Percentiles rank a stretch among this genome's conserved stretches.
Evolutionary conservation across 1,284 basidiomycete species (phyloP).

Genomic region (Cutaneotrichosporon sp.): DNA sequence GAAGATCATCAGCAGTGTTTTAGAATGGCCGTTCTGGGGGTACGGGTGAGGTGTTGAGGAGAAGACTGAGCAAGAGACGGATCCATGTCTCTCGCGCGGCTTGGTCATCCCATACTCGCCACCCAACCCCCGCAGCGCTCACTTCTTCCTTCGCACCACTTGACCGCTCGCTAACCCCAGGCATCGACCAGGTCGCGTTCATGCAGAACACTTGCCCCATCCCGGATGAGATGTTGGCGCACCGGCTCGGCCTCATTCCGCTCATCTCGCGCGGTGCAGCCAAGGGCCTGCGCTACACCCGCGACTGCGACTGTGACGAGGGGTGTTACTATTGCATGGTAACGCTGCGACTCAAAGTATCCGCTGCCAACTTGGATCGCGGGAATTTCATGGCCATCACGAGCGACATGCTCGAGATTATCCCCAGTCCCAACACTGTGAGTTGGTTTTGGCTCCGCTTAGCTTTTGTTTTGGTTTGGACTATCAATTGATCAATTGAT

Average conservation of each 20-base stretch:
- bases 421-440: constrained; percentile 37
- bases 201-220: constrained; percentile 88
- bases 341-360: constrained; percentile 46
- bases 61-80: no score
- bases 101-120: background rate
- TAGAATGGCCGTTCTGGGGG: no score
- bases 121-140: no score
- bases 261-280: constrained; percentile 80
- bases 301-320: constrained; percentile 55
- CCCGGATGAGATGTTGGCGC: constrained; percentile 96
- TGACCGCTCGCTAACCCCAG: constrained; percentile 53
- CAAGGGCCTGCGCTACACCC: constrained; percentile 69
- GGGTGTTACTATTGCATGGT: constrained; percentile 55
- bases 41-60: no score
- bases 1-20: no score
- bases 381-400: constrained; percentile 46
- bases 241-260: constrained; percentile 92
- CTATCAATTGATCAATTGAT: no score
- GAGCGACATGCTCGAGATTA: constrained; percentile 50
- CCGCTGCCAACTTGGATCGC: constrained; percentile 31
- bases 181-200: constrained; percentile 96
- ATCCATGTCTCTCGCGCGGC: no score
- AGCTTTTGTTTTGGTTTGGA: no score
- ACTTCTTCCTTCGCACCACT: no score
- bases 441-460: constrained; percentile 12